Evolutionary conservation across 805 yeast genomes (phyloP), one percentile per base, ranked within the genome.

Genomic region (Cyberlindnera saturnus): DNA sequence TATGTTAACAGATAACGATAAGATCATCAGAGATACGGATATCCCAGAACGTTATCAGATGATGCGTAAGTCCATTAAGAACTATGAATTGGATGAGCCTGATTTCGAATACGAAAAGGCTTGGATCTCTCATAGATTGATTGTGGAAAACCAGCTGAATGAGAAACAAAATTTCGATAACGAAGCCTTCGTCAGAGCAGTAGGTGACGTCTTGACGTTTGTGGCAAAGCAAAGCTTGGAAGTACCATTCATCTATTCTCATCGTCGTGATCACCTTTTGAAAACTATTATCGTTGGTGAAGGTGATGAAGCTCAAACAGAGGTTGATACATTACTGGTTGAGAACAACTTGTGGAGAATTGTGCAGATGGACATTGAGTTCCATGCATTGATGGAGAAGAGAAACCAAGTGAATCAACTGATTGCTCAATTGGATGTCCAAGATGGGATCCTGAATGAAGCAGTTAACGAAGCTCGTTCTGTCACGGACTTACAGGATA

Each of bases 271-370:
- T 63, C 88, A 86, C 59, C 70, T 88, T 16, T 67, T 86, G 46
- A 71, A 71, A 53, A 75, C 86, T 9, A 73, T 73, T 34, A 77
- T 77, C 28, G 60, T 63, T 3, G 66, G 73, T 10, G 69, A 67
- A 45, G 67, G 67, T 39, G 69, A 63, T 18, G 67, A 69, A 28
- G 75, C 69, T 11, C 62, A 65, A 26, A 67, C 70, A 1, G 48
- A 49, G 8, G 60, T 55, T 19, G 47, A 70, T 49, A 76, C 74
- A 49, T 62, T 81, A 38, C 66, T 86, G 43, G 75, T 71, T 42
- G 95, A 85, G 64, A 90, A 87, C 64, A 97, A 90, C 60, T 69
- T 93, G 47, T 93, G 99, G 99, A 77, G 90, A 58, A 82, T 91
- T 50, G 81, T 88, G 13, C 85, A 79, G 49, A 71, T 89, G 42